Conservation (phyloP, 192 early-diverging fungal species). For the Chytriomyces confervae region DNA sequence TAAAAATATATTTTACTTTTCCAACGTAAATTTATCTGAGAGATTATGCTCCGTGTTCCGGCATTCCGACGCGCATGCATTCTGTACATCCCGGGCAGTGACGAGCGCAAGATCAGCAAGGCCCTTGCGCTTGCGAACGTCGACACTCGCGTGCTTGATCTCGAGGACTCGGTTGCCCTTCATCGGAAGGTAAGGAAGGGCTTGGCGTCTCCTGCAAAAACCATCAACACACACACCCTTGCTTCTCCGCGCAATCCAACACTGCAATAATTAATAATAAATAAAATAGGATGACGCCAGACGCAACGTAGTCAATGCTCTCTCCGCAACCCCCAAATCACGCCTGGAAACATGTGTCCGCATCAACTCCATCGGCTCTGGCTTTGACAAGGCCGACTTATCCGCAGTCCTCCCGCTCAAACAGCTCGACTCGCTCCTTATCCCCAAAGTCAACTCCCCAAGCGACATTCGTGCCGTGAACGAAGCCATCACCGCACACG, state of each 20-base stretch:
- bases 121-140: constrained; percentile 65
- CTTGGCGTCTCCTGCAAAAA: background rate
- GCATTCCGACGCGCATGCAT: constrained; percentile 18
- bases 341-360: constrained; percentile 80
- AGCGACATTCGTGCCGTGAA: constrained; percentile 79
- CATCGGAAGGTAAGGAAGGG: constrained; percentile 74
- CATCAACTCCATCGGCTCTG: constrained; percentile 80
- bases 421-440: constrained; percentile 74
- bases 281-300: constrained; percentile 64
- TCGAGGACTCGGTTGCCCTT: constrained; percentile 88
- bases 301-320: constrained; percentile 71
- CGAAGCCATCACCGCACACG: constrained; percentile 73
- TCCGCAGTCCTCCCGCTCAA: constrained; percentile 67
- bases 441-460: constrained; percentile 87
- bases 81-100: constrained; percentile 60
- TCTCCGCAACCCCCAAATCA: constrained; percentile 46
- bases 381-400: constrained; percentile 79
- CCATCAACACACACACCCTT: background rate
- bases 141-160: constrained; percentile 89
- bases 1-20: too few relatives aligned
- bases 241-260: background rate
- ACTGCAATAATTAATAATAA: background rate
- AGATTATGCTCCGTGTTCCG: background rate
- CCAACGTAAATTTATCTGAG: too few relatives aligned
- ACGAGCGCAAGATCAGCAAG: constrained; percentile 84